Percentiles rank a stretch among this genome's conserved stretches.
These are phyloP conservation scores for Endothia cerciana DNA, from an alignment of 2,329 filamentous ascomycete genomes.

Conservation along the genomic window DNA sequence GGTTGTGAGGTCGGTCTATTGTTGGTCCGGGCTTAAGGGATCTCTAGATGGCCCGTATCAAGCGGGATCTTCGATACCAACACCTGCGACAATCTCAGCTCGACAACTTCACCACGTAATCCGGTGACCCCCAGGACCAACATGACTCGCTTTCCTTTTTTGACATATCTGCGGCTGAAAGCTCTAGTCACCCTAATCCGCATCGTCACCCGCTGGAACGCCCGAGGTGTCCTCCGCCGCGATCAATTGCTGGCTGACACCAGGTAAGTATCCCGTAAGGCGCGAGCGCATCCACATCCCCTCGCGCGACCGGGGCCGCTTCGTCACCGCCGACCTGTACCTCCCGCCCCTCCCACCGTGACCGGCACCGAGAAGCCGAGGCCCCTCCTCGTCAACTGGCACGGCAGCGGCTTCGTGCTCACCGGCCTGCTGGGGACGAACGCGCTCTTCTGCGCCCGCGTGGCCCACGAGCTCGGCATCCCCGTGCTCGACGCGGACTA, in stretches of 20 bases:
- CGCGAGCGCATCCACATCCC: constrained; percentile 33
- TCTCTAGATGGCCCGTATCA: too few species aligned
- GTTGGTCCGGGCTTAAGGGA: too few species aligned
- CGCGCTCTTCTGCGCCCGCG: constrained; percentile 19
- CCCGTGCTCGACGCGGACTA: constrained; percentile 48
- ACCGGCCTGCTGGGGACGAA: constrained; percentile 12
- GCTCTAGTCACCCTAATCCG: not conserved
- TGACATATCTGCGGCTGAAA: not conserved
- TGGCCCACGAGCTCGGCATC: constrained; percentile 28
- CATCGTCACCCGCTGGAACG: constrained; percentile 8
- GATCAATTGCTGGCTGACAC: constrained; percentile 5
- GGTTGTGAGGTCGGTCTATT: too few species aligned
- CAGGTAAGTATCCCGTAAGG: not conserved
- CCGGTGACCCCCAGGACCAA: not conserved
- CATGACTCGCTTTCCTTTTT: not conserved
- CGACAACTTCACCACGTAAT: not conserved
- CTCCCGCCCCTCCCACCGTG: constrained; percentile 15
- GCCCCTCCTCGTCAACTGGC: constrained; percentile 15
- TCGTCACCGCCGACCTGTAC: constrained; percentile 38
- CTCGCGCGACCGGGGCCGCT: constrained; percentile 35
- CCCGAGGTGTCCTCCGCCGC: not conserved
- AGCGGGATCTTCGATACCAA: too few species aligned
- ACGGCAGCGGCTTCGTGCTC: constrained; percentile 17
- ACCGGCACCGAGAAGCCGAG: not conserved
- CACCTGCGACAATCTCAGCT: not conserved